Percentiles rank a stretch among this genome's conserved stretches.
Evolutionary conservation across 2,329 filamentous ascomycete genomes (phyloP).

Genomic region (Penicillium verrucosum): DNA sequence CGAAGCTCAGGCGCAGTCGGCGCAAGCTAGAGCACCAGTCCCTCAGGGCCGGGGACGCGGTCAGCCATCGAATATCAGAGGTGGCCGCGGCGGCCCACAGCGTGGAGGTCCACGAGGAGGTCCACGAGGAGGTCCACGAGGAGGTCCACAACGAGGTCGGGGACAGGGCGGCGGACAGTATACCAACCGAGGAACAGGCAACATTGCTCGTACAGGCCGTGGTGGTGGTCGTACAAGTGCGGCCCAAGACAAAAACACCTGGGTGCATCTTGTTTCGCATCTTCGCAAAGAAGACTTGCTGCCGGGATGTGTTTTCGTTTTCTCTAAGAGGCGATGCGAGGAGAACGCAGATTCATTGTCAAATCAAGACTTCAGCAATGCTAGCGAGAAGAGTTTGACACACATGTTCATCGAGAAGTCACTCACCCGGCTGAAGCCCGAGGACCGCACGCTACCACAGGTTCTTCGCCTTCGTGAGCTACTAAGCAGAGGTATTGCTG

Average conservation of each 20-base stretch:
- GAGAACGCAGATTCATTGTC: conserved; percentile 94
- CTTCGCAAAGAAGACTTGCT: conserved; percentile 82
- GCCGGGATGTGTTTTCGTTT: conserved; percentile 95
- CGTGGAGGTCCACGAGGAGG: conserved; percentile 40
- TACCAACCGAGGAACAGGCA: conserved; percentile 63
- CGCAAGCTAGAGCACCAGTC: conserved; percentile 52
- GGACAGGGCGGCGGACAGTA: conserved; percentile 56
- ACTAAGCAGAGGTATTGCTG: conserved; percentile 82
- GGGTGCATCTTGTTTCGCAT: conserved; percentile 93
- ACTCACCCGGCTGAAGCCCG: conserved; percentile 81
- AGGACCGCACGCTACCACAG: conserved; percentile 86
- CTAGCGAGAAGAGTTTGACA: conserved; percentile 89
- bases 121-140: conserved; percentile 46
- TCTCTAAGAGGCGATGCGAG: conserved; percentile 96
- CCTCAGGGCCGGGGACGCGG: conserved; percentile 54
- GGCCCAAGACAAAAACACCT: conserved; percentile 91
- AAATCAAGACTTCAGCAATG: conserved; percentile 92
- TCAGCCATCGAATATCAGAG: conserved; percentile 43
- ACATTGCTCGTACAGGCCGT: conserved; percentile 84
- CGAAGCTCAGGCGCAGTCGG: conserved; percentile 47
- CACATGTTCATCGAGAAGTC: conserved; percentile 98
- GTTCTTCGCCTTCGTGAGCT: conserved; percentile 84
- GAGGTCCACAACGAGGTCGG: conserved; percentile 42
- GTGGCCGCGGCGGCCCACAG: conserved; percentile 43
- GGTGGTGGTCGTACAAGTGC: conserved; percentile 82